phyloP scores from a whole-genome alignment of 2,329 filamentous ascomycete genomes.

The Chrysoporthe cubensis region DNA sequence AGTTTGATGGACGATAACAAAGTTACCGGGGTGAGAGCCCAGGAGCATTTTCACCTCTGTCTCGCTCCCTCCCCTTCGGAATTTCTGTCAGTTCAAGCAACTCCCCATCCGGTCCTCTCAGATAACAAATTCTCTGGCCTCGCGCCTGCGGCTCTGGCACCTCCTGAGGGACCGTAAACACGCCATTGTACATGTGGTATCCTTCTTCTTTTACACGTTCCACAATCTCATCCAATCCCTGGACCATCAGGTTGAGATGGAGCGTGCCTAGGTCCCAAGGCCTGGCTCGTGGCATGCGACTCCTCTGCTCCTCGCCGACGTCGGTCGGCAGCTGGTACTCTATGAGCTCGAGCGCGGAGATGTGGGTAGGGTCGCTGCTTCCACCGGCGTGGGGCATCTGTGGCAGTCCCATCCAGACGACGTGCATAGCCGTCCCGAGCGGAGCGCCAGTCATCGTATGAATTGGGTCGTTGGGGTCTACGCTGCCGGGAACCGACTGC shows the following conservation, averaged over 20 bases:
- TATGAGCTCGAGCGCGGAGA: conserved; percentile 19
- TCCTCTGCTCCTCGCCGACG: conserved; percentile 1
- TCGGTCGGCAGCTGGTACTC: conserved; percentile 14
- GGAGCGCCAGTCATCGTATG: conserved; percentile 16
- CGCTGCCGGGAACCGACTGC: neutral
- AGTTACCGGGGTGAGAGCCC: too few relatives aligned
- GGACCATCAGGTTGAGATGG: conserved; percentile 13
- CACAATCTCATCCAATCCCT: conserved; percentile 14
- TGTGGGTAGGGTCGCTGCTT: conserved; percentile 4
- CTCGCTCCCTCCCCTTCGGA: neutral
- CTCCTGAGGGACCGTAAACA: neutral
- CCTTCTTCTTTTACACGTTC: neutral
- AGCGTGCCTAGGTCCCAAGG: conserved; percentile 12
- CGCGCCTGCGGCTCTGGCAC: neutral
- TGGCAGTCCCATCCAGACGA: conserved; percentile 7
- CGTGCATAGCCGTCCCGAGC: conserved; percentile 2
- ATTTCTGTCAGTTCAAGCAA: neutral
- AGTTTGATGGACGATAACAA: too few relatives aligned
- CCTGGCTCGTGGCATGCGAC: neutral
- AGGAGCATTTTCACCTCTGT: neutral
- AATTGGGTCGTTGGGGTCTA: conserved; percentile 7
- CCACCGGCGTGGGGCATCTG: conserved; percentile 12
- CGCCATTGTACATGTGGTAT: too few relatives aligned
- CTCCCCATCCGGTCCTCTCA: neutral
- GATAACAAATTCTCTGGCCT: neutral